Base-by-base conservation (phyloP, 495 filamentous ascomycete genomes). In the Penicillium fimorum region DNA sequence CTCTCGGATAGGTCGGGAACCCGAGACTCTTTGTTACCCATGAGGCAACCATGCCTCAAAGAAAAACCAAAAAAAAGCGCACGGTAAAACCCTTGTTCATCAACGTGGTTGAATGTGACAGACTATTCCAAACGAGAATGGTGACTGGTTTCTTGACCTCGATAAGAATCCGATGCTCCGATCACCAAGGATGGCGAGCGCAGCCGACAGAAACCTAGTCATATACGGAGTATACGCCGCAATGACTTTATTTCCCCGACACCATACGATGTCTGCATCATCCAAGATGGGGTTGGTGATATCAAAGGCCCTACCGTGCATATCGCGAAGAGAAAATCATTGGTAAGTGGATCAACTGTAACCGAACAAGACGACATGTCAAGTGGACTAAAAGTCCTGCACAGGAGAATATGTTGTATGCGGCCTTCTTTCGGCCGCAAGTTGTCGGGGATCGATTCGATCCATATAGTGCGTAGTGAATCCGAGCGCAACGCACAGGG, bases 391-490 rank as follows among this genome's bases (percentile, higher is more conserved):
- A 42, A 50, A 30, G 24, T 55, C 47, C 55, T 60, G 62, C 59
- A 55, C 53, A 48, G 54, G 47, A 54, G 13, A 57, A 55, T 64
- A 61, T 57, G 61, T 42, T 57, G 42, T 64, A 61, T 57, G 63
- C 53, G 59, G 37, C 25, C 35, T 57, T 55, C 50, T 17, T 51
- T 62, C 50, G 43, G 49, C 49, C 53, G 55, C 42, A 56, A 32
- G n/a, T 42, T 38, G 11, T 42, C 43, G 17, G 17, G 49, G 58
- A 56, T 62, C 53, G 50, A 37, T 47, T n/a, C n/a, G n/a, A 40
- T 58, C 20, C 42, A 49, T 42, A 51, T 57, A 61, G 56, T 22
- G 43, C 45, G 27, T 46, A 54, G 57, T 55, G 52, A 65, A 68
- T 61, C 55, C 55, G 54, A 46, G 38, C 50, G 29, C 57, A 22